A percentile compares a stretch with the other conserved stretches of the same genome.
These are phyloP conservation scores for Barnettozyma siamensis DNA, from an alignment of 805 yeast genomes.

Conservation along the genomic window DNA sequence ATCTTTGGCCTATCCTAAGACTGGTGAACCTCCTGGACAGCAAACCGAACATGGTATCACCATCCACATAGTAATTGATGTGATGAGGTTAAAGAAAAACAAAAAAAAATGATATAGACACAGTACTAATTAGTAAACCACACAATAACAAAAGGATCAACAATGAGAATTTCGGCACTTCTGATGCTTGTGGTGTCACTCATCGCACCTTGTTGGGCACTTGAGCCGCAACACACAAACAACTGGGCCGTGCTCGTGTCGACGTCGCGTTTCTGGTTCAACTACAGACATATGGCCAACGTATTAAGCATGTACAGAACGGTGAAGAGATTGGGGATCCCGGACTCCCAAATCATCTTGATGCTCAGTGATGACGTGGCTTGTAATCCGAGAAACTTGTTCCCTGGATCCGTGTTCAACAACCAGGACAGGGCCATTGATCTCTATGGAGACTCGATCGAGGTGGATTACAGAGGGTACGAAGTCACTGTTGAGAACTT, in stretches of 20 bases:
- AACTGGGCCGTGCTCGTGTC: constrained; percentile 87
- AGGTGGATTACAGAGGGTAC: constrained; percentile 95
- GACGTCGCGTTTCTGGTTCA: constrained; percentile 97
- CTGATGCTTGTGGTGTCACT: no score
- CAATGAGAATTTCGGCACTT: no score
- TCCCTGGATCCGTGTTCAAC: constrained; percentile 94
- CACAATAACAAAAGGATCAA: no score
- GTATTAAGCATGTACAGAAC: constrained; percentile 92
- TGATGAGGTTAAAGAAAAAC: no score
- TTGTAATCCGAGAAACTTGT: constrained; percentile 92
- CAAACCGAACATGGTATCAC: no score
- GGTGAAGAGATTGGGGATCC: constrained; percentile 92
- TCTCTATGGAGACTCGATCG: constrained; percentile 88
- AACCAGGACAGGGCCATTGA: constrained; percentile 90
- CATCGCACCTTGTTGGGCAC: no score
- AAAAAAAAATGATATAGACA: no score
- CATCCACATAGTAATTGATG: no score
- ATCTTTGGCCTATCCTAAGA: background rate
- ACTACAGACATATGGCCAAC: constrained; percentile 96
- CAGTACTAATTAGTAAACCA: no score
- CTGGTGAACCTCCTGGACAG: no score
- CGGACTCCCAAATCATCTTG: constrained; percentile 93
- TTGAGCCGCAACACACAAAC: constrained; percentile 45
- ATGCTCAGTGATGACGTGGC: constrained; percentile 98
- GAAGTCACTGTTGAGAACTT: constrained; percentile 98